Evolutionary conservation across 2,329 filamentous ascomycete species (phyloP), one percentile per base, ranked within the genome.

Genomic region (Ramularia endophylla): DNA sequence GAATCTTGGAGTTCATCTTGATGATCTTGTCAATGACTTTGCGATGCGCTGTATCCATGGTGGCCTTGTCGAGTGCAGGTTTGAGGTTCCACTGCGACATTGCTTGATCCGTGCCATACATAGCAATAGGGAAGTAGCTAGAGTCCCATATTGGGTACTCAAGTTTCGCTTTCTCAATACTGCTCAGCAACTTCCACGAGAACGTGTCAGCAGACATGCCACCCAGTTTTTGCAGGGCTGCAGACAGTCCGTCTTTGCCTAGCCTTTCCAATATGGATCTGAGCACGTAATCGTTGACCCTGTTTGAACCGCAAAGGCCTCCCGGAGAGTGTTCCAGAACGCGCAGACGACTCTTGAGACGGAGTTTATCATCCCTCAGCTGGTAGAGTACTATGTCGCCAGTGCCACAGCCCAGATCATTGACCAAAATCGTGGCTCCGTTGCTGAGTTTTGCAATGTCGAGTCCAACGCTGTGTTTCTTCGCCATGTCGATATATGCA

Each of bases 291-390:
- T 36, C 34, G 20, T 36, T 36, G 34, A 36, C 20, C 19, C 18
- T 9, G 17, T 36, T 18, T 15, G 34, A 36, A 5, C 34, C 34
- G 22, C 34, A 36, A 13, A 20, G 34, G n/a, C 13, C 16, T 36
- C 34, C 34, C 7, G 28, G 8, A n/a, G n/a, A 15, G n/a, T 5
- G 13, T n/a, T 9, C 17, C 28, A 13, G 13, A 13, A 16, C 28
- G n/a, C 17, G n/a, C n/a, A 30, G 28, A 30, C 28, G 28, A 13
- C 28, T 30, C 8, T 30, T 30, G 9, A 30, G 13, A 13, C 28
- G 8, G n/a, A 4, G 13, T n/a, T n/a, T n/a, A 8, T 30, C 28
- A 13, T 30, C 28, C 28, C 13, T 30, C 3, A 30, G 12, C n/a
- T 16, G 28, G 28, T 30, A 30, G 8, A 30, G 28, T 16, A 30